Conservation (phyloP, 2,329 filamentous ascomycete genomes). For the Nigrospora oryzae region DNA sequence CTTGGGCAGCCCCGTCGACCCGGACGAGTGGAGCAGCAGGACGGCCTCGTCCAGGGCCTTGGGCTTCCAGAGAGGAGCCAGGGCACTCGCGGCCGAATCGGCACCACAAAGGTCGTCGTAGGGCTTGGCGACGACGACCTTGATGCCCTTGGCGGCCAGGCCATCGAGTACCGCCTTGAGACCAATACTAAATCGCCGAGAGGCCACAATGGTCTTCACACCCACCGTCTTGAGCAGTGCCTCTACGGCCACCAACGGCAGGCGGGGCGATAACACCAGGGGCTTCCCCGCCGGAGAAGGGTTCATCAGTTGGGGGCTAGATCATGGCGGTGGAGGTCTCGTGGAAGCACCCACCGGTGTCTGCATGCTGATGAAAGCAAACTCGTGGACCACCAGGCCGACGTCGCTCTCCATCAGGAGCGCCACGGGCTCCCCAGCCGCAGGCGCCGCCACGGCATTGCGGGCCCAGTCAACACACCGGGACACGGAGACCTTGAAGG, state of each 20-base stretch:
- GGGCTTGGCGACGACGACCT: neutral
- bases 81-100: neutral
- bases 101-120: neutral
- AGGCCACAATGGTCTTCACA: slow-evolving; percentile 9
- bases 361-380: slow-evolving; percentile 13
- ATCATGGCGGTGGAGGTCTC: neutral
- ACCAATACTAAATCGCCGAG: slow-evolving; percentile 7
- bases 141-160: slow-evolving; percentile 7
- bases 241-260: slow-evolving; percentile 9
- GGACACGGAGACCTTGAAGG: slow-evolving; percentile 11
- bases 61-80: neutral
- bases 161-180: slow-evolving; percentile 7
- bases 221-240: slow-evolving; percentile 8
- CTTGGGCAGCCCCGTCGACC: slow-evolving; percentile 47
- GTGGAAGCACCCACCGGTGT: slow-evolving; percentile 9
- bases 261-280: slow-evolving; percentile 9
- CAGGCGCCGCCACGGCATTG: neutral
- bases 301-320: too few relatives aligned
- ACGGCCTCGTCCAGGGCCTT: neutral
- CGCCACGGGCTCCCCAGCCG: slow-evolving; percentile 10
- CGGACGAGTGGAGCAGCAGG: slow-evolving; percentile 26
- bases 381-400: slow-evolving; percentile 15
- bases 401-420: slow-evolving; percentile 20
- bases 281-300: slow-evolving; percentile 2
- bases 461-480: slow-evolving; percentile 10